Conservation (phyloP, 441 rosid species). For the Arabidopsis hybrid region DNA sequence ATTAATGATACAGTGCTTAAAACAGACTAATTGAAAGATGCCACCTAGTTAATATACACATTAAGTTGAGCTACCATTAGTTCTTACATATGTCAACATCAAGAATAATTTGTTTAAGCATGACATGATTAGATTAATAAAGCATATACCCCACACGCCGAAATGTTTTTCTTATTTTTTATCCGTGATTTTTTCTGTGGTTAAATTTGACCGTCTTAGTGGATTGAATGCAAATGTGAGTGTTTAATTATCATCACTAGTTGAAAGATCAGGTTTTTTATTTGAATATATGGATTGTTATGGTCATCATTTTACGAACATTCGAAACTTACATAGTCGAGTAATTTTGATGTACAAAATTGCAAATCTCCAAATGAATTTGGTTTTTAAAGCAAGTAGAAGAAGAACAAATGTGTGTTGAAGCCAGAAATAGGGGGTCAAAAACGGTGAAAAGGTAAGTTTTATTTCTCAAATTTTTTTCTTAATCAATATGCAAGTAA, state of each 20-base stretch:
- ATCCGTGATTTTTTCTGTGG: constrained; percentile 23
- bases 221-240: constrained; percentile 7
- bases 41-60: constrained; percentile 33
- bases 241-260: neutral
- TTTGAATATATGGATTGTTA: neutral
- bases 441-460: neutral
- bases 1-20: constrained; percentile 2
- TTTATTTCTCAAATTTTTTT: neutral
- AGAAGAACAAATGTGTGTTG: neutral
- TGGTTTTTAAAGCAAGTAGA: neutral
- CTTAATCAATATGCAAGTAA: constrained; percentile 3
- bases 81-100: constrained; percentile 39
- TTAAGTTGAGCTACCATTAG: constrained; percentile 19
- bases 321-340: neutral
- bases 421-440: neutral
- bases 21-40: constrained; percentile 14
- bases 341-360: neutral
- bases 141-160: constrained; percentile 42
- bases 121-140: constrained; percentile 36
- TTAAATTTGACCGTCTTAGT: constrained; percentile 6
- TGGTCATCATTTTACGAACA: neutral
- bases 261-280: neutral
- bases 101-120: constrained; percentile 27
- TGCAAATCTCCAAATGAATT: neutral
- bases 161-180: constrained; percentile 17